These are phyloP conservation scores for Prinsepia uniflora DNA, from an alignment of 306 rosid species.

Conservation along the genomic window DNA sequence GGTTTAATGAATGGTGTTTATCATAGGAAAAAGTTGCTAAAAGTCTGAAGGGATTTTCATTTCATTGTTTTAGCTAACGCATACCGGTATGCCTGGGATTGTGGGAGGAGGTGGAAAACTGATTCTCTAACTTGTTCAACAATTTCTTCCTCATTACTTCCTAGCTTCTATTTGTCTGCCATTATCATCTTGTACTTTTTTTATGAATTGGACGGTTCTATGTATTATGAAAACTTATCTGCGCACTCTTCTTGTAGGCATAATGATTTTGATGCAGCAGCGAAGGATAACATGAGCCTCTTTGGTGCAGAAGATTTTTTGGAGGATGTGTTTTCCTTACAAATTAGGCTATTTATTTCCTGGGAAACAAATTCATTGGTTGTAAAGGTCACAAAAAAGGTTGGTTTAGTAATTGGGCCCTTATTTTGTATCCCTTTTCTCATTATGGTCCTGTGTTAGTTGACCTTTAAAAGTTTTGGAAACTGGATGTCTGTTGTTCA, in stretches of 20 bases:
- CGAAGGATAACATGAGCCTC: conserved; percentile 40
- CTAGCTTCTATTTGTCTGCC: neutral
- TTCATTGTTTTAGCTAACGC: neutral
- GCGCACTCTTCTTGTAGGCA: conserved; percentile 53
- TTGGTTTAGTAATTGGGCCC: conserved; percentile 16
- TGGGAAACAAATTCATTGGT: conserved; percentile 61
- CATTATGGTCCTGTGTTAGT: neutral
- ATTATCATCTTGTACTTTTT: neutral
- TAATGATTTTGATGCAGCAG: conserved; percentile 38
- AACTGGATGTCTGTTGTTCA: neutral
- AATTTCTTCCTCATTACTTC: neutral
- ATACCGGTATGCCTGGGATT: neutral
- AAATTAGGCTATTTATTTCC: conserved; percentile 64
- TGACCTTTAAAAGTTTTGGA: neutral
- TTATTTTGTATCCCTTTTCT: neutral
- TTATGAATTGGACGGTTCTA: neutral
- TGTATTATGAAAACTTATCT: conserved; percentile 19
- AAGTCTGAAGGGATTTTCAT: neutral
- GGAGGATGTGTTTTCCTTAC: conserved; percentile 60
- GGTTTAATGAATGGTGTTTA: neutral
- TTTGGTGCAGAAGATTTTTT: conserved; percentile 35
- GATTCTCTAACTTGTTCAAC: neutral
- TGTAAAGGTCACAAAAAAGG: conserved; percentile 73
- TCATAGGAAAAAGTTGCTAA: neutral
- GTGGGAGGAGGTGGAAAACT: neutral